These are phyloP conservation scores for Gilbertella persicaria DNA, from an alignment of 371 early-diverging fungal genomes.

Conservation along the genomic window DNA sequence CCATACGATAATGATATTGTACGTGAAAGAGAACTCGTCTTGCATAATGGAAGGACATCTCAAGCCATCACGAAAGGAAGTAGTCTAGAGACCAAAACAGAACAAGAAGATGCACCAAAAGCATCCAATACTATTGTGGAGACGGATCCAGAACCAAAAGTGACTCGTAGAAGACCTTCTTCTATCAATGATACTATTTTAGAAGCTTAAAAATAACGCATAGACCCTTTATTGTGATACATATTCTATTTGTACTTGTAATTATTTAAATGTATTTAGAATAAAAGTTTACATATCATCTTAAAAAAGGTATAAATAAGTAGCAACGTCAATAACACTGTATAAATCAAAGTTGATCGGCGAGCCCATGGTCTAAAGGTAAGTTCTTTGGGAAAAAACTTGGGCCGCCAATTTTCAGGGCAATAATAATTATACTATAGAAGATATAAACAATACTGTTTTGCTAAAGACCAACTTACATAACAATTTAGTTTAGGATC, in stretches of 20 bases:
- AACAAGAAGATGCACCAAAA: background rate
- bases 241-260: too few species aligned
- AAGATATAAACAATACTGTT: background rate
- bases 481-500: background rate
- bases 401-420: conserved; percentile 1
- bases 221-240: too few species aligned
- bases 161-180: too few species aligned
- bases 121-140: background rate
- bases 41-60: conserved; percentile 12
- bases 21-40: conserved; percentile 54
- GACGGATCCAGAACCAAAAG: background rate
- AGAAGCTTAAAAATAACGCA: too few species aligned
- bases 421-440: conserved; percentile 7
- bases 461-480: conserved; percentile 1
- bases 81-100: background rate
- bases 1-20: conserved; percentile 71
- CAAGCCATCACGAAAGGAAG: background rate
- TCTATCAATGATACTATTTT: too few species aligned
- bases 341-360: background rate
- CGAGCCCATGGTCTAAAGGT: conserved; percentile 6
- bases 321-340: background rate
- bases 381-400: background rate
- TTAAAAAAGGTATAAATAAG: conserved; percentile 2
- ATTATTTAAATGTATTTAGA: too few species aligned
- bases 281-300: background rate